A percentile compares a stretch with the other conserved stretches of the same genome.
Evolutionary conservation across 352 stramenopile species (phyloP).

Genomic region (Phytophthora pistaciae): DNA sequence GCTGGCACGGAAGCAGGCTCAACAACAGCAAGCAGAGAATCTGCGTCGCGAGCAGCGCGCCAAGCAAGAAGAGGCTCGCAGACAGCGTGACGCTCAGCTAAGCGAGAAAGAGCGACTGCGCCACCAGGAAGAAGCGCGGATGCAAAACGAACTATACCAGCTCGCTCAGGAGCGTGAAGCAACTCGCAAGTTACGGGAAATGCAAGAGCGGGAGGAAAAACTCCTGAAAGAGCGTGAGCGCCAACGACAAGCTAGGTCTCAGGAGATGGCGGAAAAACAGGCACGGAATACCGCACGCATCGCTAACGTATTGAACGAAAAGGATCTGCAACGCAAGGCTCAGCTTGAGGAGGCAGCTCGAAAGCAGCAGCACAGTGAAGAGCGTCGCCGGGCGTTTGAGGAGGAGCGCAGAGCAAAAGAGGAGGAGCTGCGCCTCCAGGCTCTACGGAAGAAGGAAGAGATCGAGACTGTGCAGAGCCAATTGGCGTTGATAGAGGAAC

Average conservation of each 20-base stretch:
- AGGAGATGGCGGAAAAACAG: constrained; percentile 66
- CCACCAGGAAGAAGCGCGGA: constrained; percentile 62
- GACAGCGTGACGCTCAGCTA: constrained; percentile 51
- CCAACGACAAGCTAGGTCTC: constrained; percentile 52
- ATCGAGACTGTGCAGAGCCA: constrained; percentile 75
- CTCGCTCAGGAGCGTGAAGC: constrained; percentile 58
- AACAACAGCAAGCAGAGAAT: constrained; percentile 55
- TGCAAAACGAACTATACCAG: constrained; percentile 58
- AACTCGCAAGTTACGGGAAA: constrained; percentile 51
- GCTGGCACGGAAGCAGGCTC: constrained; percentile 40
- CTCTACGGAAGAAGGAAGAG: constrained; percentile 62
- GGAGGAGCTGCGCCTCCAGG: constrained; percentile 55
- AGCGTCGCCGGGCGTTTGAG: constrained; percentile 52
- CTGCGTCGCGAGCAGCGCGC: constrained; percentile 53
- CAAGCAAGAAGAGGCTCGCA: constrained; percentile 63
- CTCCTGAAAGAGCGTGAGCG: constrained; percentile 56
- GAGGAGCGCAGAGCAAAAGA: constrained; percentile 58
- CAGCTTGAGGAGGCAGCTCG: constrained; percentile 63
- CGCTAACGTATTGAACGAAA: constrained; percentile 66
- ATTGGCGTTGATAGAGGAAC: constrained; percentile 58
- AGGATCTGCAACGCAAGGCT: constrained; percentile 52
- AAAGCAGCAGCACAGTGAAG: constrained; percentile 74
- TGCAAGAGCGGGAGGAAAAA: constrained; percentile 54
- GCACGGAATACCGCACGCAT: constrained; percentile 76
- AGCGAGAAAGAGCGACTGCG: constrained; percentile 60